Evolutionary conservation across 768 basidiomycete genomes (phyloP).

Genomic region (Hydnomerulius pinastri): DNA sequence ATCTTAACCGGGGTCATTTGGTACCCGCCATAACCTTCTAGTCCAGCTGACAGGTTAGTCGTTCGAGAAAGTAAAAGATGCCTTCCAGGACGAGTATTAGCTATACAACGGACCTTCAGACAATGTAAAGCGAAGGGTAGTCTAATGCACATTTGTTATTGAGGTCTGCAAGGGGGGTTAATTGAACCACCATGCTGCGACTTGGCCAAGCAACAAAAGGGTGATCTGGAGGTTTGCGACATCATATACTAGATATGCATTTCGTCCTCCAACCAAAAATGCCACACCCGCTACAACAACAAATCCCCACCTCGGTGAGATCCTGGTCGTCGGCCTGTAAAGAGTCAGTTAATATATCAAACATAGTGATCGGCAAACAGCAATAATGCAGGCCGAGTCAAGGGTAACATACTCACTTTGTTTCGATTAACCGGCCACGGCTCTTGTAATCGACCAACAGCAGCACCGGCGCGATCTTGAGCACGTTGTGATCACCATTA

Average conservation of each 20-base stretch:
- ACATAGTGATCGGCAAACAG: not conserved
- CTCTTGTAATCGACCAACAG: conserved; percentile 63
- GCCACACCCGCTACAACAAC: conserved; percentile 50
- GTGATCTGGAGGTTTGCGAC: conserved; percentile 43
- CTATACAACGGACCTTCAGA: no score
- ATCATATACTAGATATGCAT: conserved; percentile 68
- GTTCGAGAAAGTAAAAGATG: no score
- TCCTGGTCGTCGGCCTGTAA: conserved; percentile 11
- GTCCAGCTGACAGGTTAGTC: no score
- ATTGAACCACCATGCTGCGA: conserved; percentile 1
- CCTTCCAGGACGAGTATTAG: no score
- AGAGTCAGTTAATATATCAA: not conserved
- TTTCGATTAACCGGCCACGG: conserved; percentile 47
- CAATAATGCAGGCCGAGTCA: no score
- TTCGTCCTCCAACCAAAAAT: conserved; percentile 67
- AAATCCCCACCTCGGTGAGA: conserved; percentile 54
- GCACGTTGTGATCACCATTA: conserved; percentile 75
- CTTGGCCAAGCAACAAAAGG: conserved; percentile 11
- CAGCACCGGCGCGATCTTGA: conserved; percentile 65
- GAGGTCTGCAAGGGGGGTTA: no score
- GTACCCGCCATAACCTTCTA: no score
- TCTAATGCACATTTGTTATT: no score
- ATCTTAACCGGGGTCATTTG: no score
- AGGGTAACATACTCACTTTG: conserved; percentile 35
- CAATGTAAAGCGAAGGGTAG: no score